phyloP scores from a whole-genome alignment of 805 yeast species.

The Teunomyces stri region DNA sequence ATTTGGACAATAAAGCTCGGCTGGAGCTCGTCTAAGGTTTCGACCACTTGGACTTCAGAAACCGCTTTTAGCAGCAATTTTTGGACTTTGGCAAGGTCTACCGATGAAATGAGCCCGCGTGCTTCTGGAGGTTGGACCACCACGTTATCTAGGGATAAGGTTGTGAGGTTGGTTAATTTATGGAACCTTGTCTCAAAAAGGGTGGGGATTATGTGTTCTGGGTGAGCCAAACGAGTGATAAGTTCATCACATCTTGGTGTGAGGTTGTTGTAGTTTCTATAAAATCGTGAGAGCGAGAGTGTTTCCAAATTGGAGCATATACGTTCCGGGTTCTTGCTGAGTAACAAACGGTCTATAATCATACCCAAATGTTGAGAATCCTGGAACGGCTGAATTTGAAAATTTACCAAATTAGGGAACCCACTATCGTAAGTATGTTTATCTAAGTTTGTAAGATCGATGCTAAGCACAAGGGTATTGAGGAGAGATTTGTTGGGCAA shows the following conservation, averaged over 20 bases:
- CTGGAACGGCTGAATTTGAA: constrained; percentile 35
- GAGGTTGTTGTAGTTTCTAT: constrained; percentile 10
- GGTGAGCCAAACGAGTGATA: background rate
- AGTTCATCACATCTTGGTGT: constrained; percentile 18
- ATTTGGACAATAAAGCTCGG: constrained; percentile 25
- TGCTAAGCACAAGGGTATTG: constrained; percentile 25
- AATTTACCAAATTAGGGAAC: constrained; percentile 27
- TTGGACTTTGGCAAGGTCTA: constrained; percentile 20
- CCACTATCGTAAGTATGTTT: constrained; percentile 10
- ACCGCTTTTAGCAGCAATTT: constrained; percentile 32
- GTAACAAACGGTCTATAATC: constrained; percentile 16
- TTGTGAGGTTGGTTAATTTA: constrained; percentile 15
- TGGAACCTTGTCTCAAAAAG: constrained; percentile 10
- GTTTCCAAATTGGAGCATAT: constrained; percentile 13
- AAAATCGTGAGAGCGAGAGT: constrained; percentile 20
- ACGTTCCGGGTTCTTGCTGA: constrained; percentile 3
- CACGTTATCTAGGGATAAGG: constrained; percentile 24
- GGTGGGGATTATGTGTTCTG: constrained; percentile 1
- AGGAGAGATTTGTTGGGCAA: constrained; percentile 29
- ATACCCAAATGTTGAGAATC: constrained; percentile 23
- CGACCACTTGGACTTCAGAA: constrained; percentile 30
- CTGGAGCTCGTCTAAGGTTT: constrained; percentile 2
- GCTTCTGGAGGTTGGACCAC: constrained; percentile 23
- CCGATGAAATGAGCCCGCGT: constrained; percentile 12
- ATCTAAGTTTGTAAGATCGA: constrained; percentile 24